phyloP scores from a whole-genome alignment of 768 basidiomycete species.

The Royoungia palumana region DNA sequence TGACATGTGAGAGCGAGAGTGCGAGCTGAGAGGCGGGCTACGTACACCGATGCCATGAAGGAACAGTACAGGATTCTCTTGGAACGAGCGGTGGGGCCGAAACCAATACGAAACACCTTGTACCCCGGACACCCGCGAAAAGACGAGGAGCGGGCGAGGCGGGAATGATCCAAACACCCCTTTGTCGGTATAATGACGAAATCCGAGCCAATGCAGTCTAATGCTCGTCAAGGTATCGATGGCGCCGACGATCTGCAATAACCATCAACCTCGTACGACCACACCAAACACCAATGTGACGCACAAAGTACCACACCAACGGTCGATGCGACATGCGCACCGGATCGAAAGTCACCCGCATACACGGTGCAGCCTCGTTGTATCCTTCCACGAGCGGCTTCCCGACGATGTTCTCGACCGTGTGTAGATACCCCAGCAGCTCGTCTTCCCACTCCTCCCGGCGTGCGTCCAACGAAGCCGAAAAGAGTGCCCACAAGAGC shows the following conservation, averaged over 20 bases:
- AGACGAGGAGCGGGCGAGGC: slow-evolving; percentile 43
- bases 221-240: slow-evolving; percentile 47
- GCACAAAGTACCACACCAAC: slow-evolving; percentile 60
- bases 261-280: neutral
- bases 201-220: slow-evolving; percentile 42
- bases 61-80: slow-evolving; percentile 56
- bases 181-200: slow-evolving; percentile 47
- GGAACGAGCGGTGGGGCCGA: slow-evolving; percentile 44
- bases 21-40: neutral
- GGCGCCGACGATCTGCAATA: slow-evolving; percentile 46
- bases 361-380: slow-evolving; percentile 37
- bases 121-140: slow-evolving; percentile 40
- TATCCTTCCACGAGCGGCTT: slow-evolving; percentile 40
- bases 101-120: slow-evolving; percentile 45
- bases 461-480: slow-evolving; percentile 31
- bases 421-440: slow-evolving; percentile 43
- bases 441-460: slow-evolving; percentile 47
- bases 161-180: slow-evolving; percentile 47
- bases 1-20: neutral
- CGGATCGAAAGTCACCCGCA: slow-evolving; percentile 55
- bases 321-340: slow-evolving; percentile 57
- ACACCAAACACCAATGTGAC: slow-evolving; percentile 18
- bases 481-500: slow-evolving; percentile 66
- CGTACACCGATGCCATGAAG: slow-evolving; percentile 68
- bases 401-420: slow-evolving; percentile 41